Base-by-base conservation (phyloP, 768 basidiomycete species). In the Ephemerocybe angulata region DNA sequence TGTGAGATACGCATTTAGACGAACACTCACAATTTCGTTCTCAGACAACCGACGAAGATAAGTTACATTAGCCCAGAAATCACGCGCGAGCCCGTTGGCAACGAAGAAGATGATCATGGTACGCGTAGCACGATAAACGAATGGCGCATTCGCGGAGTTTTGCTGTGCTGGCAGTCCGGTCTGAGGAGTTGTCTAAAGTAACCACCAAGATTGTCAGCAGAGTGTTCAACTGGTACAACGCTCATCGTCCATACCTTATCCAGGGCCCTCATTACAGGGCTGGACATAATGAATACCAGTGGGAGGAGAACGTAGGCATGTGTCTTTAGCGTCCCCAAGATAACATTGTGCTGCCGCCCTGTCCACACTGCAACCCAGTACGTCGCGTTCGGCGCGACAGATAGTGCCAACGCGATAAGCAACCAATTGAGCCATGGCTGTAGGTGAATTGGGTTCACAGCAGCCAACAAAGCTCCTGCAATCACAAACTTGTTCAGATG, bases 291-390 rank as follows among this genome's bases (percentile, higher is more conserved):
- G 54, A 77, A 81, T 24, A 81, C 66, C 46, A 88, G 65, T 1
- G 88, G 88, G 13, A 73, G 76, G 25, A 90, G 68, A 12, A 85
- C 80, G 27, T 65, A 49, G 8, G 71, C 62, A 69, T 91, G 89
- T 2, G 85, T 80, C 5, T 80, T 58, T 15, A 81, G 73, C 11
- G 88, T 79, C 0, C 88, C 88, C 61, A 75, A 68, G 13, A 83
- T 55, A 13, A 84, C 78, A 58, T 80, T 74, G 24, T 70, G 72
- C 60, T 69, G 66, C 59, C 85, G 77, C 28, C 82, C 79, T 10
- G 85, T 83, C 70, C 76, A 78, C 22, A 80, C 77, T 29, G 83
- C 79, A 21, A 81, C 69, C 81, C 83, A 88, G 61, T 89, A 88
- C 4, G 82, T 81, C n/a, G 82, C 76, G 60, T 81, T 78, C 1